Percentiles rank a stretch among this genome's conserved stretches.
These are phyloP conservation scores for Salvia miltiorrhiza DNA, from an alignment of 257 asterid genomes.

Conservation along the genomic window DNA sequence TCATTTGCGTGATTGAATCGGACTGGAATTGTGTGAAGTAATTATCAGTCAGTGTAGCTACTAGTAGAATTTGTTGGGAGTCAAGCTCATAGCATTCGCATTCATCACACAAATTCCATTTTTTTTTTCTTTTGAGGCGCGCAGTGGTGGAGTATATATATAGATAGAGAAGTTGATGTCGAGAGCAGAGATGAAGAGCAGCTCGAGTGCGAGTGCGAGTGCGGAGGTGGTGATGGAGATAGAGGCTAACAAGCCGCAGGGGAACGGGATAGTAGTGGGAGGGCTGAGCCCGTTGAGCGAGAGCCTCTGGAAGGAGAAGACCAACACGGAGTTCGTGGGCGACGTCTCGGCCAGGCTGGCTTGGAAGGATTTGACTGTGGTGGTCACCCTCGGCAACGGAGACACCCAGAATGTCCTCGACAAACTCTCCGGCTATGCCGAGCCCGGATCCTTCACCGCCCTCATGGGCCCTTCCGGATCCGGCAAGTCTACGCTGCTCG, in stretches of 20 bases:
- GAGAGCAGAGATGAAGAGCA: not conserved
- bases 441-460: constrained; percentile 90
- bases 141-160: too few relatives aligned
- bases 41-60: not conserved
- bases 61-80: not conserved
- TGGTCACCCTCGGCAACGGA: constrained; percentile 74
- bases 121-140: not conserved
- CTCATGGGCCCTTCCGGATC: constrained; percentile 99
- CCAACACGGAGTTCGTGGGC: constrained; percentile 69
- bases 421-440: constrained; percentile 77
- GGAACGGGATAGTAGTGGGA: constrained; percentile 65
- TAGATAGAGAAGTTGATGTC: too few relatives aligned
- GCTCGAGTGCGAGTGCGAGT: constrained; percentile 36
- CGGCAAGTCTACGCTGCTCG: constrained; percentile 88
- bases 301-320: constrained; percentile 88
- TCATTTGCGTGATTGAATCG: not conserved
- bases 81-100: constrained; percentile 39
- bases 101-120: constrained; percentile 29
- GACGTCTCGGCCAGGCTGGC: constrained; percentile 89
- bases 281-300: constrained; percentile 95
- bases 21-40: not conserved
- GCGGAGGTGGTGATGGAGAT: constrained; percentile 86
- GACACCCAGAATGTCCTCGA: constrained; percentile 81
- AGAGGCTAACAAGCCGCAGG: constrained; percentile 71
- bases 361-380: constrained; percentile 85